Conservation (phyloP, 305 asterid species). For the Stenogyne calaminthoides region DNA sequence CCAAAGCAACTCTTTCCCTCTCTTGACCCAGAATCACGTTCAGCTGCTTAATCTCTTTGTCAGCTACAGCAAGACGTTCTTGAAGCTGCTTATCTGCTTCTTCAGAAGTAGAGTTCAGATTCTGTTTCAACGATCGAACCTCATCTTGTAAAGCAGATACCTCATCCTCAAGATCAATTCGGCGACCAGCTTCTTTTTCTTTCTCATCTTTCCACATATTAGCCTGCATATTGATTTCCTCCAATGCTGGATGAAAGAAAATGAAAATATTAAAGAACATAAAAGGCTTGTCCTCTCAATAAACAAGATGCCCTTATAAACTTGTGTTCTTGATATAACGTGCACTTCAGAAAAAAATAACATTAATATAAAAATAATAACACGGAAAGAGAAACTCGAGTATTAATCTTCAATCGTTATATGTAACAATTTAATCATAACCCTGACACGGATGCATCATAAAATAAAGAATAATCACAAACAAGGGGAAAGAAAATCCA, state of each 20-base stretch:
- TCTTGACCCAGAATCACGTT: constrained; percentile 66
- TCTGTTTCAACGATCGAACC: constrained; percentile 53
- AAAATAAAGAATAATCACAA: constrained; percentile 2
- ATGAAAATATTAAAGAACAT: constrained; percentile 11
- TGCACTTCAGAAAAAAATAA: too few relatives aligned
- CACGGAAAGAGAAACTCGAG: not conserved
- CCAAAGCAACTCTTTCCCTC: constrained; percentile 43
- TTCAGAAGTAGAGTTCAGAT: constrained; percentile 35
- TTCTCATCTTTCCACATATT: constrained; percentile 55
- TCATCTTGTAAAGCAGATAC: constrained; percentile 62
- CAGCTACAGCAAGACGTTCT: constrained; percentile 44
- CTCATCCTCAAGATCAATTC: constrained; percentile 67
- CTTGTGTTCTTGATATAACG: too few relatives aligned
- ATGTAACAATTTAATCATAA: not conserved
- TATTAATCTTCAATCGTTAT: not conserved
- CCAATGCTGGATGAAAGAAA: constrained; percentile 46
- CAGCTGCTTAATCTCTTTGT: constrained; percentile 54
- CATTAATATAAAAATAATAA: not conserved
- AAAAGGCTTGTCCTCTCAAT: not conserved
- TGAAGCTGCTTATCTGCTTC: constrained; percentile 48
- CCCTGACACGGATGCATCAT: not conserved
- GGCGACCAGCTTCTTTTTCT: constrained; percentile 52
- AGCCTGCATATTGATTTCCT: constrained; percentile 51
- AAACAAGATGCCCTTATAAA: not conserved
- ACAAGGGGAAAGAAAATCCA: not conserved